Evolutionary conservation across 2,329 filamentous ascomycete genomes (phyloP), one percentile per base, ranked within the genome.

Genomic region (Aspergillus ruber): DNA sequence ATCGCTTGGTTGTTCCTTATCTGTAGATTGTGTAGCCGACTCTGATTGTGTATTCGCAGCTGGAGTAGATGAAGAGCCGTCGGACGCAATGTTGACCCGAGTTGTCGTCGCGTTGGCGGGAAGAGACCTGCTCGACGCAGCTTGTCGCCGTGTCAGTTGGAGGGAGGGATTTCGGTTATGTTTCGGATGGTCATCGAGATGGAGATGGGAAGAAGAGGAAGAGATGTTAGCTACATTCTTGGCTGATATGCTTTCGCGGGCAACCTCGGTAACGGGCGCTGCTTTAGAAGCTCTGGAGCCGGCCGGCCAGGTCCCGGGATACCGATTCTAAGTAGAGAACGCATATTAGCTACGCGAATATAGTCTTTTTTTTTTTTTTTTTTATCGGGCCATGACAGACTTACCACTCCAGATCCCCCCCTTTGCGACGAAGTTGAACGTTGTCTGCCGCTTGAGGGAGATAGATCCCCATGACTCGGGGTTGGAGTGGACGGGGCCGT

Each of bases 261-360:
- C 72, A 61, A 75, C 68, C 63, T 76, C 70, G 49, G 73, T 74
- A 56, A 75, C 63, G 43, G 74, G 69, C 33, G 69, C 65, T 42
- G 74, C 71, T 58, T 76, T 77, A 32, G 65, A 64, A 41, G 61
- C 60, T 56, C 66, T 65, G 33, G 61, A 61, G 44, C 53, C 49
- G 20, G 57, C 53, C 35, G 72, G 71, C 74, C 74, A 76, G 21
- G 69, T 68, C 45, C 65, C 69, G 23, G 65, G 68, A 54, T 74
- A 73, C 72, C 72, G 74, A 45, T 60, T 67, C 65, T 70, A 50
- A 43, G 41, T 29, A 32, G 39, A 25, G 39, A 29, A n/a, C 23
- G 47, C 44, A 41, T 18, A 48, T 54, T 48, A 56, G 50, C 38
- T 42, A 52, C 23, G 35, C 20, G 29, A 38, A 43, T 43, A 9